Evolutionary conservation across 139 green algal genomes (phyloP), one percentile per base, ranked within the genome.

Genomic region (Pseudopediastrum boryanum): DNA sequence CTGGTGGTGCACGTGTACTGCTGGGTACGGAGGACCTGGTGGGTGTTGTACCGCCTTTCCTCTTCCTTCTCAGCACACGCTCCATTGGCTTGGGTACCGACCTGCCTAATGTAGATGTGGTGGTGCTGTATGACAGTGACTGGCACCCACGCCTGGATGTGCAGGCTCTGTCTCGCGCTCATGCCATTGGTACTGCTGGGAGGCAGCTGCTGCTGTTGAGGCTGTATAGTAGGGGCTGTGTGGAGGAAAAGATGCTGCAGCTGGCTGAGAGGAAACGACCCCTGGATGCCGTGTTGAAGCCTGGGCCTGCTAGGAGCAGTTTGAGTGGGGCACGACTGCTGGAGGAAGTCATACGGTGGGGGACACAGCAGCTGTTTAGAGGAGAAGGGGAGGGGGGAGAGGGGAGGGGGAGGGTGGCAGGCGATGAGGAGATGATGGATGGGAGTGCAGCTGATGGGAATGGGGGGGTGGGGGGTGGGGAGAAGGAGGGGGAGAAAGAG

Each of bases 91-190:
- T 96, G 46, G 93, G 91, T 59, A 95, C 87, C 12, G 71, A 92
- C 73, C 83, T 97, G 54, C 85, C 90, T 0, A 25, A 21, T 36
- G 70, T 93, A 0, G 73, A 80, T 36, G 56, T 67, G 0, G 91
- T 84, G 4, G 72, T 97, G 4, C 46, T 96, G 2, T 88, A 88
- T 67, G 92, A 97, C 77, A 86, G 75, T 4, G 92, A 96, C 69
- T 95, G 92, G 89, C 90, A 93, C 58, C 88, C 90, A 0, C 69
- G 76, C 8, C 78, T 86, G 33, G 93, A 96, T 74, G 44, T 92
- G 27, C 86, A 92, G 70, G 86, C 86, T 3, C 74, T 96, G 71
- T 61, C 10, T 75, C 25, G 65, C 65, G 67, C 43, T 27, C 2
- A 27, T 8, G 72, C 54, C 9, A 29, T 33, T 39, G 4, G 23